Conservation (phyloP, 345 rosid genomes). For the Melaleuca quinquenervia region DNA sequence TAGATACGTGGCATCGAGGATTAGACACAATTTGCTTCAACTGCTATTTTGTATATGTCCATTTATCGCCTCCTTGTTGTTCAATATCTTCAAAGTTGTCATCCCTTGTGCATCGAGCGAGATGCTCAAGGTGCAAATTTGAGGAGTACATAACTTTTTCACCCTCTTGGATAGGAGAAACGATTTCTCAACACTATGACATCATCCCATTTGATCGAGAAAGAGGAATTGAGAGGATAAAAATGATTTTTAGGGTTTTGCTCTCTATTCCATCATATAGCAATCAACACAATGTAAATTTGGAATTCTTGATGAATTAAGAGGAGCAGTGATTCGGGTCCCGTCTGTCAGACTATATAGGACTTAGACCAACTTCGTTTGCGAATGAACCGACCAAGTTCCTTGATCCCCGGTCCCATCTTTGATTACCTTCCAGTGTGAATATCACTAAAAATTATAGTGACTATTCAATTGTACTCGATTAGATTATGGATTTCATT, state of each 20-base stretch:
- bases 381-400: not conserved
- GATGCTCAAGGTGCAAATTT: not conserved
- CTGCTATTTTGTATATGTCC: not conserved
- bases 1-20: not conserved
- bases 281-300: not conserved
- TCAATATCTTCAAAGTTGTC: not conserved
- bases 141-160: not conserved
- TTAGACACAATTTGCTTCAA: not conserved
- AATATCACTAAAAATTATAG: not conserved
- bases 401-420: not conserved
- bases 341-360: not conserved
- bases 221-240: not conserved
- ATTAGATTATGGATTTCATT: not conserved
- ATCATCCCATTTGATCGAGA: not conserved
- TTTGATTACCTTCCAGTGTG: not conserved
- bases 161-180: not conserved
- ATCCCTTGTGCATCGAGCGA: not conserved
- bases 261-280: not conserved
- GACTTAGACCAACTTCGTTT: not conserved
- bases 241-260: not conserved
- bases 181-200: not conserved
- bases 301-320: not conserved
- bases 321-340: not conserved
- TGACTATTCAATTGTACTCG: not conserved
- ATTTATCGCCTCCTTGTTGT: not conserved